Base-by-base conservation (phyloP, 257 asterid genomes). In the Henckelia pumila region DNA sequence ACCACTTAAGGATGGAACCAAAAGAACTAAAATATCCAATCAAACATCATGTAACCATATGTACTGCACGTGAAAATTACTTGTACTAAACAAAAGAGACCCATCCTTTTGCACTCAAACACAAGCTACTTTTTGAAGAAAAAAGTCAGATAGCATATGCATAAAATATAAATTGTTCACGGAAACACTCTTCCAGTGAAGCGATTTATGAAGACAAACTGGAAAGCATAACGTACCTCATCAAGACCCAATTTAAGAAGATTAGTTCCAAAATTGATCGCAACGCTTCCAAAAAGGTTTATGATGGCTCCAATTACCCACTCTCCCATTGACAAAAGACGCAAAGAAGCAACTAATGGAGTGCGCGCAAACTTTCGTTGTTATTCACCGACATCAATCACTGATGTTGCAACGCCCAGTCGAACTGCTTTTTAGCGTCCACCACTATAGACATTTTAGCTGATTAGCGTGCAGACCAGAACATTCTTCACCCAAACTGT, bases 201-300 rank as follows among this genome's bases (percentile, higher is more conserved):
- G 56, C 63, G 21, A 32, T 35, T 59, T 37, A 47, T 35, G 25
- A 25, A 22, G 60, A 69, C 33, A 40, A 68, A 20, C 56, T 32
- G 61, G 40, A 64, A 56, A n/a, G 58, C 50, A 63, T 19, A 35
- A 59, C 44, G 28, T 78, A 92, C 98, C 96, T 92, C 91, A 49
- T 89, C 97, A 63, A 86, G 98, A 67, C 97, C 98, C 88, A 92
- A 76, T 81, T 92, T 92, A 47, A 89, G 95, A 71, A 92, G 97
- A 81, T 92, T 92, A 77, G 97, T 92, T 71, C 98, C 98, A 71
- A 92, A 92, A 78, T 92, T 92, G 83, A 92, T 92, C 78, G 95
- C 95, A 73, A 92, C 77, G 82, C 98, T 92, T 59, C 98, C 98
- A 62, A 88, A 84, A 66, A 92, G 86, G 79, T 92, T 92, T 74